Evolutionary conservation across 192 early-diverging fungal species (phyloP).

Genomic region (Backusella sp.): DNA sequence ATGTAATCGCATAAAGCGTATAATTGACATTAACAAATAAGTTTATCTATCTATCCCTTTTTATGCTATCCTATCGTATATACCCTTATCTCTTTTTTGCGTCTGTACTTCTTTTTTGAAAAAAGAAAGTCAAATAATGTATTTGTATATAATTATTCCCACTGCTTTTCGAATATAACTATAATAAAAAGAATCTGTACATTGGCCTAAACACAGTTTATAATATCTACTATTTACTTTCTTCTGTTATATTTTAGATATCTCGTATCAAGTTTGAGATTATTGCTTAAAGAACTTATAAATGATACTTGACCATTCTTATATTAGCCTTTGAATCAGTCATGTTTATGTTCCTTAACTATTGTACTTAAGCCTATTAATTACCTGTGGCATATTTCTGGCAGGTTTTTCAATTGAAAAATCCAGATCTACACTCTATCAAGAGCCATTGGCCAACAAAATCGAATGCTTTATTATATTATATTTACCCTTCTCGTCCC

Average conservation of each 20-base stretch:
- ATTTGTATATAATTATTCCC: conserved; percentile 16
- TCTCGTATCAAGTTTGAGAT: background rate
- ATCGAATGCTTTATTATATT: too few species aligned
- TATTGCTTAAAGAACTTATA: background rate
- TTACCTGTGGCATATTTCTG: too few species aligned
- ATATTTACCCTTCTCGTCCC: too few species aligned
- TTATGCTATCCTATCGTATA: background rate
- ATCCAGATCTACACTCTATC: too few species aligned
- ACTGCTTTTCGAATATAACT: conserved; percentile 5
- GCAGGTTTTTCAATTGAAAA: too few species aligned
- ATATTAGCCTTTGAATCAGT: too few species aligned
- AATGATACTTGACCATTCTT: too few species aligned
- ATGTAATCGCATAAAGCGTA: conserved; percentile 51
- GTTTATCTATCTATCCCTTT: background rate
- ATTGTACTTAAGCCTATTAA: too few species aligned
- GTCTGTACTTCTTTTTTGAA: background rate
- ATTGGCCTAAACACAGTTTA: background rate
- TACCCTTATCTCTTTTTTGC: background rate
- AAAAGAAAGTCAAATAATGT: conserved; percentile 7
- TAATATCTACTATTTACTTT: background rate
- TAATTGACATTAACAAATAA: conserved; percentile 27
- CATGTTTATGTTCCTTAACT: too few species aligned
- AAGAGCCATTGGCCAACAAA: too few species aligned
- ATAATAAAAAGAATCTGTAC: conserved; percentile 2
- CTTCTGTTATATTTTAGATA: background rate